phyloP scores from a whole-genome alignment of 1,284 basidiomycete genomes.

The Leccinum griseonigrum region DNA sequence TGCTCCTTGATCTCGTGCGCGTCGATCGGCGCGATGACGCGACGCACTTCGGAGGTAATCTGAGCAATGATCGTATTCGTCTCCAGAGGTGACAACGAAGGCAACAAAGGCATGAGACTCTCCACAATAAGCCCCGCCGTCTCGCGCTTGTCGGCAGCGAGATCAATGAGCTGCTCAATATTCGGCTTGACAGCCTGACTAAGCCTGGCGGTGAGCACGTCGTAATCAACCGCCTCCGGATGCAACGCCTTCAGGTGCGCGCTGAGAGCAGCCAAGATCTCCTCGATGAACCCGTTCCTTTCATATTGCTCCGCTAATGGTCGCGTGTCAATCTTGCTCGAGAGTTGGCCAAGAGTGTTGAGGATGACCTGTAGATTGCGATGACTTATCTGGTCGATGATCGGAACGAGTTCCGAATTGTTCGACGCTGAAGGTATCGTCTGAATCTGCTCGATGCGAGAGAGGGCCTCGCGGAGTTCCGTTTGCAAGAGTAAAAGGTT shows the following conservation, averaged over 20 bases:
- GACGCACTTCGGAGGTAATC: slow-evolving; percentile 64
- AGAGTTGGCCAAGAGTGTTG: slow-evolving; percentile 58
- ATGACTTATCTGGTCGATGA: slow-evolving; percentile 56
- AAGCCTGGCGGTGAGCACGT: slow-evolving; percentile 67
- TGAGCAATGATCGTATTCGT: slow-evolving; percentile 53
- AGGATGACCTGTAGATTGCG: slow-evolving; percentile 57
- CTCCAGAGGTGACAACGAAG: slow-evolving; percentile 48
- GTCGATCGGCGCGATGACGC: slow-evolving; percentile 70
- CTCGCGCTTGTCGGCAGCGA: slow-evolving; percentile 82
- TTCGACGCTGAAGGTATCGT: slow-evolving; percentile 17
- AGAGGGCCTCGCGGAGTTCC: slow-evolving; percentile 50
- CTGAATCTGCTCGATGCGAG: slow-evolving; percentile 35
- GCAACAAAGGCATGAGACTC: slow-evolving; percentile 64
- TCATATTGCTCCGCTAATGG: slow-evolving; percentile 41
- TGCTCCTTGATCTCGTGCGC: slow-evolving; percentile 82
- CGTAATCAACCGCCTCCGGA: slow-evolving; percentile 70
- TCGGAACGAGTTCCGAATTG: slow-evolving; percentile 33
- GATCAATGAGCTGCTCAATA: slow-evolving; percentile 80
- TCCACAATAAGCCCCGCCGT: slow-evolving; percentile 78
- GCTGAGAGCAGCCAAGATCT: slow-evolving; percentile 55
- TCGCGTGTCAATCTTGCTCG: slow-evolving; percentile 53
- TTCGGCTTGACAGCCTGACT: slow-evolving; percentile 84
- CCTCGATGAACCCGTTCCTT: slow-evolving; percentile 55
- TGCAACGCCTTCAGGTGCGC: slow-evolving; percentile 60
- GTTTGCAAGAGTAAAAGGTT: slow-evolving; percentile 53